phyloP scores from a whole-genome alignment of 257 asterid genomes.

The Avicennia marina region DNA sequence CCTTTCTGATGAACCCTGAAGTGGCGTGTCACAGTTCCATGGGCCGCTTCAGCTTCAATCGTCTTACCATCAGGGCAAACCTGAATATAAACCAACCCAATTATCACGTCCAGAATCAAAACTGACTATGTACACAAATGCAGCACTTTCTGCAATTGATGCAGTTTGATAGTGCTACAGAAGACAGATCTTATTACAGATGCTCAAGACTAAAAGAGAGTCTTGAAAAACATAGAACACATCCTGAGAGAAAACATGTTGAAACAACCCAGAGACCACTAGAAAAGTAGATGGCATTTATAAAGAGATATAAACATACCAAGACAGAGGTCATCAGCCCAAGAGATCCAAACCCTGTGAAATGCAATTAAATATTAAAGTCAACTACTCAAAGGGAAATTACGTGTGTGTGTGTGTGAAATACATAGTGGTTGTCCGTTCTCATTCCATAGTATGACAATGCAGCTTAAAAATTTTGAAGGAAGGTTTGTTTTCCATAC shows the following conservation, averaged over 20 bases:
- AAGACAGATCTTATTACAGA: too few relatives aligned
- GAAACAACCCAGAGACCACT: not conserved
- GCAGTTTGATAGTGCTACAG: too few relatives aligned
- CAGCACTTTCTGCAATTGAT: too few relatives aligned
- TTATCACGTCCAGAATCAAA: too few relatives aligned
- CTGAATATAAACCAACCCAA: conserved; percentile 33
- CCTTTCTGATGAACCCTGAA: conserved; percentile 96
- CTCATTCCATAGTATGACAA: not conserved
- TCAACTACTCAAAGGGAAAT: not conserved
- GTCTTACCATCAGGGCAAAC: conserved; percentile 99
- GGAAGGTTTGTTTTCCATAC: conserved; percentile 23
- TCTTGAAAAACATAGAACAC: too few relatives aligned
- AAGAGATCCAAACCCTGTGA: conserved; percentile 94
- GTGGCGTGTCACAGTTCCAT: conserved; percentile 98
- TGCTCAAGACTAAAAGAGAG: too few relatives aligned
- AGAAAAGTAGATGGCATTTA: not conserved
- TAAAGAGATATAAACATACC: conserved; percentile 41
- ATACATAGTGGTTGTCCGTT: too few relatives aligned
- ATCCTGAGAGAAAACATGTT: not conserved
- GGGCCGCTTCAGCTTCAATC: conserved; percentile 98
- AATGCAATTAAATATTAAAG: conserved; percentile 10
- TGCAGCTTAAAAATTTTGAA: not conserved
- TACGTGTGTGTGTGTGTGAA: too few relatives aligned
- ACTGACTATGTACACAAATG: not conserved
- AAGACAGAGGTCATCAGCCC: conserved; percentile 98